Evolutionary conservation across 148 eudicot genomes (phyloP).

Genomic region (Chenopodium berlandieri): DNA sequence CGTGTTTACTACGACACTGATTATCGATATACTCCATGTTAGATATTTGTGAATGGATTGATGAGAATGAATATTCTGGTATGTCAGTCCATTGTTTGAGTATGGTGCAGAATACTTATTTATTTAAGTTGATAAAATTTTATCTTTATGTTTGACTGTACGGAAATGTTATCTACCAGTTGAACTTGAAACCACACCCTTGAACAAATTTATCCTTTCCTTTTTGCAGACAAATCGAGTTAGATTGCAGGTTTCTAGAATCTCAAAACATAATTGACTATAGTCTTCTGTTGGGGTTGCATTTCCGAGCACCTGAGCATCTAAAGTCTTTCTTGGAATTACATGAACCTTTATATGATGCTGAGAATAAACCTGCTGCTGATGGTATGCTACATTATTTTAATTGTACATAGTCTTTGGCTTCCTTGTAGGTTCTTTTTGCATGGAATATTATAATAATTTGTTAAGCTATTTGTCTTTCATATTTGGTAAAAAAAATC

Average conservation of each 20-base stretch:
- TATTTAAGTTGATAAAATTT: background rate
- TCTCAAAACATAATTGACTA: slow-evolving; percentile 82
- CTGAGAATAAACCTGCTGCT: slow-evolving; percentile 35
- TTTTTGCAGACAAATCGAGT: slow-evolving; percentile 66
- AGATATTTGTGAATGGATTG: background rate
- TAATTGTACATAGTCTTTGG: slow-evolving; percentile 1
- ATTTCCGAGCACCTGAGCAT: slow-evolving; percentile 93
- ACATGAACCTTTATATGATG: slow-evolving; percentile 36
- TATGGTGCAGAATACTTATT: background rate
- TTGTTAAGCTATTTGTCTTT: background rate
- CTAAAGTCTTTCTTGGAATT: slow-evolving; percentile 56
- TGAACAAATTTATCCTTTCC: background rate
- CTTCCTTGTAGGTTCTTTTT: background rate
- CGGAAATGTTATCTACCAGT: background rate
- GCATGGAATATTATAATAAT: background rate
- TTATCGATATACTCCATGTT: background rate
- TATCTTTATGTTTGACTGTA: background rate
- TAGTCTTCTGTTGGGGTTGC: slow-evolving; percentile 84
- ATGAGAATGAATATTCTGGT: background rate
- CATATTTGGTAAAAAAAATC: background rate
- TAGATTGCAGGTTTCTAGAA: slow-evolving; percentile 79
- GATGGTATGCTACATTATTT: slow-evolving; percentile 31
- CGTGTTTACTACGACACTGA: background rate
- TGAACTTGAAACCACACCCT: background rate
- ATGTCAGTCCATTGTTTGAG: background rate